These are phyloP conservation scores for Zea luxurians DNA, from an alignment of 176 grass and related monocot genomes.

Conservation along the genomic window DNA sequence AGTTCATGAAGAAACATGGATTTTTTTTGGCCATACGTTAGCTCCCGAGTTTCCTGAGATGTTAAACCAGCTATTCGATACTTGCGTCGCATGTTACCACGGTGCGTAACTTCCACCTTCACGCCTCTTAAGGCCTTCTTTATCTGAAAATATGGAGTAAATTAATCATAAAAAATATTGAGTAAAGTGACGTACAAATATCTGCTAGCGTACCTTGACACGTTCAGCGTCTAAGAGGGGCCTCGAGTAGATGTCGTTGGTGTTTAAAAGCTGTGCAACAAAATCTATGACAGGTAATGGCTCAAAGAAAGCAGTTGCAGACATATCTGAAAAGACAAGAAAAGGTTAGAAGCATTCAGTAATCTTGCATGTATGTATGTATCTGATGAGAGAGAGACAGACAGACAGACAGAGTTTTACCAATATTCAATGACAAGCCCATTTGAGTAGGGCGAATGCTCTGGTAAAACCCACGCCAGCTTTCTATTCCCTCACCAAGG, in stretches of 20 bases:
- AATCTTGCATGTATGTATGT: background rate
- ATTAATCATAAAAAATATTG: slow-evolving; percentile 1
- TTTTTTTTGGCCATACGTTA: slow-evolving; percentile 51
- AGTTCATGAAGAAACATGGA: background rate
- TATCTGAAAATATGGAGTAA: slow-evolving; percentile 53
- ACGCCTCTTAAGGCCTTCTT: slow-evolving; percentile 92
- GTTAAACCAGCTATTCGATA: slow-evolving; percentile 91
- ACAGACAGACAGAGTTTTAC: slow-evolving; percentile 35
- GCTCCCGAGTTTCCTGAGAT: slow-evolving; percentile 71
- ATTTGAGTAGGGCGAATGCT: slow-evolving; percentile 94
- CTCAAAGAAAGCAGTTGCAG: slow-evolving; percentile 92
- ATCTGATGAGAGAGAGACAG: background rate
- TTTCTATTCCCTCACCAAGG: slow-evolving; percentile 90
- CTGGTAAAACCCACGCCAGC: slow-evolving; percentile 95
- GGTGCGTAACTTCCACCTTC: slow-evolving; percentile 95
- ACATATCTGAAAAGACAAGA: slow-evolving; percentile 72
- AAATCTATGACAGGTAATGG: slow-evolving; percentile 77
- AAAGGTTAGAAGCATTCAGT: background rate
- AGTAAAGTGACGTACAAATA: background rate
- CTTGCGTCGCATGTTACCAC: slow-evolving; percentile 93
- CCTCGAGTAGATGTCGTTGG: slow-evolving; percentile 63
- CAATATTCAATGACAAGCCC: slow-evolving; percentile 92
- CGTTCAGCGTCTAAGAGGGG: slow-evolving; percentile 79
- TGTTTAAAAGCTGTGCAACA: slow-evolving; percentile 69
- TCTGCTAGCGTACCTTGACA: slow-evolving; percentile 62